Evolutionary conservation across 2,329 filamentous ascomycete genomes (phyloP).

Genomic region (Ambrosiella beaveri): DNA sequence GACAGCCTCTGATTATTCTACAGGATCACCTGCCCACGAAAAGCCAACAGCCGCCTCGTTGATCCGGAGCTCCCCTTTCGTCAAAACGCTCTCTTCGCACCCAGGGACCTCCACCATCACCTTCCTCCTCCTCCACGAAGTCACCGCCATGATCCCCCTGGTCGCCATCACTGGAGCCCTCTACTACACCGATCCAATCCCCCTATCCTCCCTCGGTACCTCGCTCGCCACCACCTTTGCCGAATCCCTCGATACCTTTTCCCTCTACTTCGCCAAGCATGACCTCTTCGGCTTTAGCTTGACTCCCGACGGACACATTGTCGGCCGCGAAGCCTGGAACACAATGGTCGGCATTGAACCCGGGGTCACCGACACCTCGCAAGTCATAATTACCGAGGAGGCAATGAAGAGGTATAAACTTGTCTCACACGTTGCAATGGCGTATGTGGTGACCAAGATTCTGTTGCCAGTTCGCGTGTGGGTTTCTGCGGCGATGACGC

Average conservation of each 20-base stretch:
- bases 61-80: constrained; percentile 31
- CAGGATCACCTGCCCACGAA: background rate
- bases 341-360: constrained; percentile 17
- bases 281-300: constrained; percentile 54
- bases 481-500: constrained; percentile 72
- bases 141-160: constrained; percentile 72
- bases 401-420: constrained; percentile 30
- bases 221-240: constrained; percentile 35
- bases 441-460: constrained; percentile 80
- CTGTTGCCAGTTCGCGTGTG: constrained; percentile 62
- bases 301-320: constrained; percentile 22
- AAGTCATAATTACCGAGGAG: constrained; percentile 16
- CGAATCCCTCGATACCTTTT: constrained; percentile 55
- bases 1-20: too few relatives aligned
- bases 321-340: constrained; percentile 14
- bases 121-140: constrained; percentile 79
- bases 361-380: constrained; percentile 16
- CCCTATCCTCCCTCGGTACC: constrained; percentile 33
- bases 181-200: constrained; percentile 62
- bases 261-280: constrained; percentile 58
- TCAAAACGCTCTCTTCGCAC: constrained; percentile 51
- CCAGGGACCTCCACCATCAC: constrained; percentile 69
- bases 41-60: background rate
- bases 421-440: constrained; percentile 60
- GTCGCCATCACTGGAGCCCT: constrained; percentile 59